These are phyloP conservation scores for Aspergillus novofumigatus DNA, from an alignment of 2,329 filamentous ascomycete genomes.

Conservation along the genomic window DNA sequence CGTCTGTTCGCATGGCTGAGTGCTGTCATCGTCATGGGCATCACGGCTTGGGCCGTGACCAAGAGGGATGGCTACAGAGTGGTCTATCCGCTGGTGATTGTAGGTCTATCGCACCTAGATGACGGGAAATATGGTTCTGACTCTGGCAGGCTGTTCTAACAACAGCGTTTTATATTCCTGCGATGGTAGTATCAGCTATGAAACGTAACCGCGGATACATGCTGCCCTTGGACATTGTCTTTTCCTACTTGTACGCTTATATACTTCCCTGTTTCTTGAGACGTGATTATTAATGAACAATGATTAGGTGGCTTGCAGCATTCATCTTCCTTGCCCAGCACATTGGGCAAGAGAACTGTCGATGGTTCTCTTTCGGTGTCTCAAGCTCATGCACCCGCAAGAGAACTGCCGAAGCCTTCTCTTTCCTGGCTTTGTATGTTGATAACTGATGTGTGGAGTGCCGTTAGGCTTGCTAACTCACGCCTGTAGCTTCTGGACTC, in stretches of 20 bases:
- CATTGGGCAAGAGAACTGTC: background rate
- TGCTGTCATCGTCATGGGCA: constrained; percentile 10
- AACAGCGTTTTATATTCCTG: constrained; percentile 12
- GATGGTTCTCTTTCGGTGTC: background rate
- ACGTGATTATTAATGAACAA: background rate
- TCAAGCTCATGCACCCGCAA: background rate
- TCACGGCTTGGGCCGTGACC: constrained; percentile 11
- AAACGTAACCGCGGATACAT: constrained; percentile 12
- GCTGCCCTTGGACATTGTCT: constrained; percentile 15
- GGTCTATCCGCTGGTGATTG: constrained; percentile 12
- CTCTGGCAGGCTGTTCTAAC: constrained; percentile 7
- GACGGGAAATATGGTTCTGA: background rate
- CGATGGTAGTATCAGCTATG: constrained; percentile 10
- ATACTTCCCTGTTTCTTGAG: background rate
- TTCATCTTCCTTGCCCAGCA: constrained; percentile 10
- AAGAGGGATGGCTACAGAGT: constrained; percentile 10
- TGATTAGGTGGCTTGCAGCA: constrained; percentile 5
- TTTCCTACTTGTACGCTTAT: constrained; percentile 11
- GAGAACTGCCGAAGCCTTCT: constrained; percentile 2
- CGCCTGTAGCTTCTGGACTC: constrained; percentile 9
- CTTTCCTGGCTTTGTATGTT: constrained; percentile 2
- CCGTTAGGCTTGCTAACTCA: background rate
- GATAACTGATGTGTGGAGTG: background rate
- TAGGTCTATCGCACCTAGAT: background rate
- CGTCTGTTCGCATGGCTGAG: constrained; percentile 12